Base-by-base conservation (phyloP, 2,329 filamentous ascomycete genomes). In the Penicillium sp. region DNA sequence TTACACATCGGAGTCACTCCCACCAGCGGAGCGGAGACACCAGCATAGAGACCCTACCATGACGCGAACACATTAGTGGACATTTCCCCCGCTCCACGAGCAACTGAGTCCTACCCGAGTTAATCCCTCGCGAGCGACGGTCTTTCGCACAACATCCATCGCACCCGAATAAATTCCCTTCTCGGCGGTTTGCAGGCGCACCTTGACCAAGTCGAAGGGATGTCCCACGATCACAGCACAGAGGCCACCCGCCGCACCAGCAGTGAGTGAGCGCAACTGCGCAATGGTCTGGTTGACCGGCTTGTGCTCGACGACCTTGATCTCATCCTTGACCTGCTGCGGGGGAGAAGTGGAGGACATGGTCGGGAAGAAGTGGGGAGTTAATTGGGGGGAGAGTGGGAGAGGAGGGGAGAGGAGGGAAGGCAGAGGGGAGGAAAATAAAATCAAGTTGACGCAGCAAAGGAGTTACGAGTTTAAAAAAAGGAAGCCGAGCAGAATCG, bases 1-100 rank as follows among this genome's bases (percentile, higher is more conserved):
- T 69, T 77, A 95, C 89, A 98, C 92, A 98, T 98, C 38, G 92
- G 92, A 45, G 92, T 98, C 11, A 98, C 92, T 37, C 92, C 92
- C 7, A 95, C 85, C 46, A 98, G 71, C 30, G 92, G 92, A 55
- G 92, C 92, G 53, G 85, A 92, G 30, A 98, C 90, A 64, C 92
- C 92, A n/a, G 92, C 92, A 66, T 98, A 98, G 45, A 98, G 66
- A 6, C 92, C 92, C 65, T 85, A 56, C 5, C 6, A 16, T 25
- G 8, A n/a, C n/a, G n/a, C n/a, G n/a, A 10, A 20, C 20, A 13
- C 12, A 15, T 13, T 6, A 15, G 33, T 54, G 35, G 50, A 16
- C 35, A 35, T 12, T 11, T 10, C 9, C 12, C 15, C 37, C 13
- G n/a, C 31, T 17, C 13, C 9, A 20, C 6, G 6, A 12, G 20